Evolutionary conservation across 2,329 filamentous ascomycete species (phyloP), one percentile per base, ranked within the genome.

Genomic region (Coniella lustricola): DNA sequence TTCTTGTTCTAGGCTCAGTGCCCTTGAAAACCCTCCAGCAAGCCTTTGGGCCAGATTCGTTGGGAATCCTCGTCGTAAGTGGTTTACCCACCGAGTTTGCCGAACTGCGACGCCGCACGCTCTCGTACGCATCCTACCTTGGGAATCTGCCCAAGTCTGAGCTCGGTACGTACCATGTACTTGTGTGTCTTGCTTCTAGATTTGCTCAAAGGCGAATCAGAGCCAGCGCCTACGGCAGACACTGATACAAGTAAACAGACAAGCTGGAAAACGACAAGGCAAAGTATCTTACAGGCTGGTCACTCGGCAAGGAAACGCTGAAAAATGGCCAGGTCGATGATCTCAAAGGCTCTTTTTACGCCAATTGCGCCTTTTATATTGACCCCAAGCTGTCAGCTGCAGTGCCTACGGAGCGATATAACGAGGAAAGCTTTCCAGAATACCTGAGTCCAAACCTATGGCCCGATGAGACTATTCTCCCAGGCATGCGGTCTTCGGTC

Each of bases 21-120:
- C 74, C 84, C 0, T 84, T 88, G 45, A 75, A 79, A 48, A 77
- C 78, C 0, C 74, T 93, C 10, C 79, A 87, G 58, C 67, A 85
- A 57, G 93, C 93, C 0, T 97, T 98, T 63, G 93, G 93, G 0
- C 89, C 90, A 1, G 81, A 87, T 21, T 95, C 90, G 2, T 73
- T 97, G 12, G 93, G 93, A 0, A 95, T 98, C 45, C 84, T 98
- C 48, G 72, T 97, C n/a, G 90, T 98, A 41, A 89, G 86, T 62
- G 87, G 90, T 62, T 79, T 97, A 0, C 87, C 90, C 0, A 54
- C 74, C 5, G 73, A 80, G 45, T 98, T 95, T 59, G 67, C 76
- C 13, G 67, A 76, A n/a, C 70, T 96, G 37, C 80, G 93, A 52
- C 78, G 78, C 51, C 77, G 78, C 51, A 77, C 94, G 2, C 75